phyloP scores from a whole-genome alignment of 257 asterid genomes.

The Nicotiana sylvestris region DNA sequence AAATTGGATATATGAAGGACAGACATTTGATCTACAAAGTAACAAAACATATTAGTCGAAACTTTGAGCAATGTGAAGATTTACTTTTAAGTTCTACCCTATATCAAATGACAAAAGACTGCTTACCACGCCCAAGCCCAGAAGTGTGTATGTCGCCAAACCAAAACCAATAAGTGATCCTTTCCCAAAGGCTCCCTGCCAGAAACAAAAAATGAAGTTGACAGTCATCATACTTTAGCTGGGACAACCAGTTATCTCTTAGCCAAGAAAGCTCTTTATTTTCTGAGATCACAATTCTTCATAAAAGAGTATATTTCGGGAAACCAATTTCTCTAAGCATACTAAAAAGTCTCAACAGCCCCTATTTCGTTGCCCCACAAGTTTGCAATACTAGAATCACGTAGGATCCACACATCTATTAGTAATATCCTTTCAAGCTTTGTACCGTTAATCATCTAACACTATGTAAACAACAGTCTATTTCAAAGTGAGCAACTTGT shows the following conservation, averaged over 20 bases:
- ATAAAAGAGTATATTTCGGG: neutral
- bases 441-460: neutral
- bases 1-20: neutral
- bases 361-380: neutral
- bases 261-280: neutral
- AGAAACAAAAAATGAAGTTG: neutral
- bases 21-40: neutral
- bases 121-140: slow-evolving; percentile 76
- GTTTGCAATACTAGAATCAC: neutral
- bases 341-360: neutral
- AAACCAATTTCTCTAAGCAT: neutral
- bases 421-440: neutral
- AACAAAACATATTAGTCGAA: neutral
- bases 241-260: neutral
- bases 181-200: slow-evolving; percentile 76
- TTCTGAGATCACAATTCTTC: neutral
- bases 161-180: slow-evolving; percentile 58
- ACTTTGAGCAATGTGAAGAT: neutral
- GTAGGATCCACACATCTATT: neutral
- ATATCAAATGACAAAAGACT: neutral
- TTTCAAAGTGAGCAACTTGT: neutral
- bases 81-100: neutral
- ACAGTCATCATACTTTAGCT: neutral
- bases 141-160: slow-evolving; percentile 54
- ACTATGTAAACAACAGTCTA: neutral